Evolutionary conservation across 2,329 filamentous ascomycete genomes (phyloP).

Genomic region (Apiospora hydei): DNA sequence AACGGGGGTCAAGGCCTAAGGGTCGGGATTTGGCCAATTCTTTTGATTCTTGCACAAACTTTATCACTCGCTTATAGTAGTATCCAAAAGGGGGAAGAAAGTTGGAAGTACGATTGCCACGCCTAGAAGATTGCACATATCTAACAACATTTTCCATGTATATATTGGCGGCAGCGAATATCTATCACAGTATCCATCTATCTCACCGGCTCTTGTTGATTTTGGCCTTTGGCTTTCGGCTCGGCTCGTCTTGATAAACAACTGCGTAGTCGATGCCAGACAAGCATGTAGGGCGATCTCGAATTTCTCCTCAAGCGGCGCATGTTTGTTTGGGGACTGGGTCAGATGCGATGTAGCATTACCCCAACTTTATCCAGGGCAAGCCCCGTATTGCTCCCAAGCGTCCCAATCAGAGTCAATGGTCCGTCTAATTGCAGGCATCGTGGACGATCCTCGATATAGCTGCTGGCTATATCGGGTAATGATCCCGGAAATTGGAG

Average conservation of each 20-base stretch:
- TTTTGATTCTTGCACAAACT: not conserved
- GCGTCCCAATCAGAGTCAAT: not conserved
- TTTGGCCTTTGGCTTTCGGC: not conserved
- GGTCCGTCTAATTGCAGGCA: not conserved
- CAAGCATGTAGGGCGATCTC: not conserved
- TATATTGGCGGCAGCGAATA: not conserved
- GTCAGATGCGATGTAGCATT: not conserved
- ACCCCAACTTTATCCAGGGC: conserved; percentile 1
- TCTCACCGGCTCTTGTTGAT: not conserved
- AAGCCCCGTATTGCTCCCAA: not conserved
- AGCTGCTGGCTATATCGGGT: not conserved
- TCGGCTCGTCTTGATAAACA: not conserved
- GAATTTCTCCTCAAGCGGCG: not conserved
- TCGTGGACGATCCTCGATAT: not conserved
- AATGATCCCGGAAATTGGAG: not conserved
- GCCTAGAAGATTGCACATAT: not conserved
- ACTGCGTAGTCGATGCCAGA: not conserved
- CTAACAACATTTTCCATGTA: not conserved
- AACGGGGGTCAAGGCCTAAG: too few species aligned
- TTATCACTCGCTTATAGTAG: not conserved
- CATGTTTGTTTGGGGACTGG: not conserved
- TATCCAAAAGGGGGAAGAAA: not conserved
- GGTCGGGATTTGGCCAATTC: not conserved
- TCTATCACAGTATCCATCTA: not conserved
- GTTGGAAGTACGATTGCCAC: not conserved